Conservation (phyloP, 768 basidiomycete species). For the Rhodotorula babjevae region DNA sequence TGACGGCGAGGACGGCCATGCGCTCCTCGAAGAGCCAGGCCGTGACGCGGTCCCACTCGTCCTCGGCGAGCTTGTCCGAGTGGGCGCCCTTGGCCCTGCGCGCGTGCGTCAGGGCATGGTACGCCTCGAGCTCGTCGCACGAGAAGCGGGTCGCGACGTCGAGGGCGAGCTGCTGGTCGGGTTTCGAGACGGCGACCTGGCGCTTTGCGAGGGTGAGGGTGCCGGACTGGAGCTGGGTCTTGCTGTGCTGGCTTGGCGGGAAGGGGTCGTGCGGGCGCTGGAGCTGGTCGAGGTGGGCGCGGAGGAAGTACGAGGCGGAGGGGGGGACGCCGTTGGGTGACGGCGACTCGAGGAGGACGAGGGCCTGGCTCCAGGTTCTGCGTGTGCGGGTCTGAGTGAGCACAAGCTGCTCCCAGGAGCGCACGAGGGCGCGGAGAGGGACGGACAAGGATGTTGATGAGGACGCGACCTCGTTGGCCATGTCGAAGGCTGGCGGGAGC, state of each 20-base stretch:
- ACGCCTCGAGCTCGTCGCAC: slow-evolving; percentile 75
- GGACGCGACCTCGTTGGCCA: background rate
- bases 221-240: background rate
- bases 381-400: background rate
- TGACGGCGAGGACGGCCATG: slow-evolving; percentile 62
- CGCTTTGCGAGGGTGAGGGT: slow-evolving; percentile 50
- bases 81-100: slow-evolving; percentile 46
- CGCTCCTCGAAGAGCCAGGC: slow-evolving; percentile 75
- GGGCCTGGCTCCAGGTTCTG: slow-evolving; percentile 19
- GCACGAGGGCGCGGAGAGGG: too few species aligned
- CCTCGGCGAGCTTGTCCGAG: slow-evolving; percentile 52
- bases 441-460: slow-evolving; percentile 1
- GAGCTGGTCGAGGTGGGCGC: slow-evolving; percentile 14
- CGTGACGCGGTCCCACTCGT: slow-evolving; percentile 66
- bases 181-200: slow-evolving; percentile 55
- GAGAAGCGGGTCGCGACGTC: slow-evolving; percentile 68
- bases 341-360: slow-evolving; percentile 20
- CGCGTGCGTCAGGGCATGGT: slow-evolving; percentile 54
- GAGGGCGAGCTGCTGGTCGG: slow-evolving; percentile 64
- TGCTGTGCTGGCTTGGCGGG: background rate
- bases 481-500: background rate
- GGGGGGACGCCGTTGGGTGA: background rate
- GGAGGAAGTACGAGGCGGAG: slow-evolving; percentile 19
- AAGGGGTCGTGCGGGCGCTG: slow-evolving; percentile 23
- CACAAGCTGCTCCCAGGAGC: too few species aligned